phyloP scores from a whole-genome alignment of 768 basidiomycete species.

The Austroboletus eburneus region DNA sequence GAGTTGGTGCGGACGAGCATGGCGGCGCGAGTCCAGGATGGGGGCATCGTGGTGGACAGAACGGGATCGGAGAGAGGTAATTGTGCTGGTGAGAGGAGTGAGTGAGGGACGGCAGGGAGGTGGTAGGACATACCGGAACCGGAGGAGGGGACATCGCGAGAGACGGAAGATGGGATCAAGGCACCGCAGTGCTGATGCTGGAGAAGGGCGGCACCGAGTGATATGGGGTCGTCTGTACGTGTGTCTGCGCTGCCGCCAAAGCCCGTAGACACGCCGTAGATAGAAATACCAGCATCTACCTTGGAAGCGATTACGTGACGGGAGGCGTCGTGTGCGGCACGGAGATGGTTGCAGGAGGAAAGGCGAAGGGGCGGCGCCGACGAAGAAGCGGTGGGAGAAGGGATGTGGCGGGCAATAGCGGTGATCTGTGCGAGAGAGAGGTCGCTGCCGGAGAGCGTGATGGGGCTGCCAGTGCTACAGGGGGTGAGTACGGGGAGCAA shows the following conservation, averaged over 20 bases:
- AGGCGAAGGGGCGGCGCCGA: conserved; percentile 21
- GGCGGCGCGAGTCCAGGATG: conserved; percentile 84
- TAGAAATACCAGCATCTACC: conserved; percentile 59
- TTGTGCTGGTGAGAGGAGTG: conserved; percentile 10
- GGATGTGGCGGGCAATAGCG: conserved; percentile 61
- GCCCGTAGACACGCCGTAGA: conserved; percentile 83
- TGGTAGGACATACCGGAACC: conserved; percentile 10
- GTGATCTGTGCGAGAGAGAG: conserved; percentile 75
- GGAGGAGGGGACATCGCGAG: not conserved
- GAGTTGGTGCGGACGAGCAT: conserved; percentile 88
- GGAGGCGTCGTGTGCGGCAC: conserved; percentile 55
- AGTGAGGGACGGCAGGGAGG: not conserved
- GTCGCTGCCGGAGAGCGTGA: conserved; percentile 63
- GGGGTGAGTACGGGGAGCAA: conserved; percentile 1
- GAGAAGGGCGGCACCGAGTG: conserved; percentile 77
- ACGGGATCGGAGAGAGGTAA: conserved; percentile 72
- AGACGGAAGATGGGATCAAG: conserved; percentile 48
- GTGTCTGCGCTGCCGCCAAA: conserved; percentile 90
- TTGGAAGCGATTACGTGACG: conserved; percentile 63
- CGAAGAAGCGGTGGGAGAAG: conserved; percentile 39
- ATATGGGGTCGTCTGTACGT: conserved; percentile 66
- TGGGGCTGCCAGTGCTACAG: conserved; percentile 54
- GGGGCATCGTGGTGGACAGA: conserved; percentile 70
- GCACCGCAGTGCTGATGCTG: conserved; percentile 82
- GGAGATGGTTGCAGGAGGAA: conserved; percentile 28